phyloP scores from a whole-genome alignment of 768 basidiomycete genomes.

The Suillus variegatus region DNA sequence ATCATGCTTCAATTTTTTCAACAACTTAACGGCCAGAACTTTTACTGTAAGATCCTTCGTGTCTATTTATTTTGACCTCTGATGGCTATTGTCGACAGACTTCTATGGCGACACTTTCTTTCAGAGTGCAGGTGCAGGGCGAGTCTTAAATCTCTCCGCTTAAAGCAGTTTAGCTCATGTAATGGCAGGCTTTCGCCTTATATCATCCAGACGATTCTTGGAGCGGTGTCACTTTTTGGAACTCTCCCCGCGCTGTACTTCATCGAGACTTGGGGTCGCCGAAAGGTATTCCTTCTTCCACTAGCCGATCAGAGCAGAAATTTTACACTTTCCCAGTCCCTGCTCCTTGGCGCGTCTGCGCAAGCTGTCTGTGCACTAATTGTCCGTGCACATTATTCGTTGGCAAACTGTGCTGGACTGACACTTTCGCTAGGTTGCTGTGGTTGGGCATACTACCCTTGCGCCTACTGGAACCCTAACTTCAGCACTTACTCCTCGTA shows the following conservation, averaged over 20 bases:
- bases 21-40: conserved; percentile 82
- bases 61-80: conserved; percentile 12
- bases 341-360: conserved; percentile 64
- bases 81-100: conserved; percentile 41
- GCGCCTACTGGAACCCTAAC: conserved; percentile 52
- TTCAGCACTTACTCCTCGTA: conserved; percentile 49
- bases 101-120: conserved; percentile 86
- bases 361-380: conserved; percentile 66
- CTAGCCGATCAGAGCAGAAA: neutral
- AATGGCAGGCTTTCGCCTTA: conserved; percentile 57
- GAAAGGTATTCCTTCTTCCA: conserved; percentile 43
- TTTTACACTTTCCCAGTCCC: conserved; percentile 43
- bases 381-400: conserved; percentile 34
- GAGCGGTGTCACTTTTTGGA: conserved; percentile 71
- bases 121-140: conserved; percentile 68
- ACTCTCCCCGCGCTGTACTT: conserved; percentile 70
- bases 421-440: conserved; percentile 49
- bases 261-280: conserved; percentile 76
- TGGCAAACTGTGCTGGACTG: neutral
- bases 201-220: conserved; percentile 74
- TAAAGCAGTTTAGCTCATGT: neutral
- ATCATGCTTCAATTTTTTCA: conserved; percentile 85
- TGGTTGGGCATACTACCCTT: conserved; percentile 70
- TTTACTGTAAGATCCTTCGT: conserved; percentile 55
- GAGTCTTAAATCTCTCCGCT: conserved; percentile 17